These are phyloP conservation scores for Ophiostoma sp. DNA, from an alignment of 2,329 filamentous ascomycete genomes.

Conservation along the genomic window DNA sequence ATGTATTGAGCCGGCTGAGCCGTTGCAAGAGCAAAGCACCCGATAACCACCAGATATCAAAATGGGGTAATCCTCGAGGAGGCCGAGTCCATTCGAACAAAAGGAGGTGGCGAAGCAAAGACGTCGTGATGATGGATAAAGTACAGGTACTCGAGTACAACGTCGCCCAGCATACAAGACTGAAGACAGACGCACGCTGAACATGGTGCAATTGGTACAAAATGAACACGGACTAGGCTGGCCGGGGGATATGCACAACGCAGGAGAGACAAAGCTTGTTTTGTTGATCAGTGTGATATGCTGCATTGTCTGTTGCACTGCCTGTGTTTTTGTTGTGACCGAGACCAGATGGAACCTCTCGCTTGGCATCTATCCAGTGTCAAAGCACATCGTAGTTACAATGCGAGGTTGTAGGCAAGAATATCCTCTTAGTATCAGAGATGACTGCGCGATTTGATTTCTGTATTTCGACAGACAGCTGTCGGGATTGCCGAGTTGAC, in stretches of 20 bases:
- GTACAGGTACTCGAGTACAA: neutral
- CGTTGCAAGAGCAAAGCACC: neutral
- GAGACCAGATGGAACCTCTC: neutral
- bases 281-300: neutral
- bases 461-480: neutral
- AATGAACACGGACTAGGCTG: neutral
- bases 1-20: neutral
- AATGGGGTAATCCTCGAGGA: neutral
- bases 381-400: neutral
- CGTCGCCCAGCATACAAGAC: neutral
- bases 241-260: neutral
- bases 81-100: neutral
- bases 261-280: constrained; percentile 3
- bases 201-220: neutral
- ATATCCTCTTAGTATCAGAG: neutral
- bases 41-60: neutral
- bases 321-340: neutral
- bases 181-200: neutral
- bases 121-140: neutral
- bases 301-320: neutral
- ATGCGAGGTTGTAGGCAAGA: neutral
- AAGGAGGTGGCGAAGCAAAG: constrained; percentile 1
- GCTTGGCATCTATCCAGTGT: neutral
- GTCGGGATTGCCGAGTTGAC: neutral
- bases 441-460: neutral